These are phyloP conservation scores for Colletotrichum noveboracense DNA, from an alignment of 2,329 filamentous ascomycete genomes.

Conservation along the genomic window DNA sequence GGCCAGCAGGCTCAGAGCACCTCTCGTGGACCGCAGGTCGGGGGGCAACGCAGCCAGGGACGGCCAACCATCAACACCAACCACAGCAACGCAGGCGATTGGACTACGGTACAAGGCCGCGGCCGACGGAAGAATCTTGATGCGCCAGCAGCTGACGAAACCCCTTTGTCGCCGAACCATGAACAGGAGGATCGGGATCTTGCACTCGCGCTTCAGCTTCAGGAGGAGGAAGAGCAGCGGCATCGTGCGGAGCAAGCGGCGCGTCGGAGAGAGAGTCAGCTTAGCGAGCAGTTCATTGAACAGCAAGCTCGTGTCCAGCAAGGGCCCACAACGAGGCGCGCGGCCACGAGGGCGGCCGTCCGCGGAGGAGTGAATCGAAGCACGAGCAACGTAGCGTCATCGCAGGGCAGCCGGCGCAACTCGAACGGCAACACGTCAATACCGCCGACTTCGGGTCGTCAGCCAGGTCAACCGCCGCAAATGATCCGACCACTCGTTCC, in stretches of 20 bases:
- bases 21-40: not conserved
- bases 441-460: slow-evolving; percentile 2
- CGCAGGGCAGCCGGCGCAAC: slow-evolving; percentile 7
- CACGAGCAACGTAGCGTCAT: not conserved
- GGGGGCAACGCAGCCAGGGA: not conserved
- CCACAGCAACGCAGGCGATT: slow-evolving; percentile 38
- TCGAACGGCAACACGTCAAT: slow-evolving; percentile 9
- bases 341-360: slow-evolving; percentile 23
- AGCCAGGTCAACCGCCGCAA: slow-evolving; percentile 26
- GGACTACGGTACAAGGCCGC: slow-evolving; percentile 58
- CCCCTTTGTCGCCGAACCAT: slow-evolving; percentile 45
- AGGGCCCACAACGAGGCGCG: slow-evolving; percentile 27
- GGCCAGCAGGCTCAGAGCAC: slow-evolving; percentile 42
- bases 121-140: slow-evolving; percentile 6
- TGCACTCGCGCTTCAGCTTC: slow-evolving; percentile 87
- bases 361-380: slow-evolving; percentile 18
- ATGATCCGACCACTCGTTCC: slow-evolving; percentile 54
- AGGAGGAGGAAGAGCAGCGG: slow-evolving; percentile 90
- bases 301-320: slow-evolving; percentile 56
- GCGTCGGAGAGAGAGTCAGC: slow-evolving; percentile 67
- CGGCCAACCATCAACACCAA: not conserved
- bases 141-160: slow-evolving; percentile 21
- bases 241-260: slow-evolving; percentile 68
- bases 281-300: slow-evolving; percentile 75
- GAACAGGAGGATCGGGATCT: slow-evolving; percentile 86